Evolutionary conservation across 2,329 filamentous ascomycete species (phyloP), one percentile per base, ranked within the genome.

Genomic region (Trichoderma afroharzianum): DNA sequence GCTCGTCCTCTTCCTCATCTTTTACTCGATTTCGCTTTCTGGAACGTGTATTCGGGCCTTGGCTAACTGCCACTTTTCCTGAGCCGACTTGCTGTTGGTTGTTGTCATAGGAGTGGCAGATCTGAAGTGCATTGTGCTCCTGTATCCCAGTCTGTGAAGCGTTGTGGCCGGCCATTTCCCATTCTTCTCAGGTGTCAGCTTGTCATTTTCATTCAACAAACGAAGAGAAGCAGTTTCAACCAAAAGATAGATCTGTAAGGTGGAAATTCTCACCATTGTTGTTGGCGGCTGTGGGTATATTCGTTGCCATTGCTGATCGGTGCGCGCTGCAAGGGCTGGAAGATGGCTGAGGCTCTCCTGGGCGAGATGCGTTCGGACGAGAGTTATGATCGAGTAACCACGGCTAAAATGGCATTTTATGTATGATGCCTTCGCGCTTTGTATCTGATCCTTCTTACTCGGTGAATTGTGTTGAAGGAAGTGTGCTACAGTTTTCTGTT

Each of bases 61-160:
- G 21, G 24, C 4, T 43, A 2, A 43, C 6, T 63, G 36, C 6
- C 3, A 8, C 6, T 30, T 6, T 24, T 8, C 6, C 21, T 21
- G 59, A 47, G 33, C 3, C 3, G 0, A 18, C 33, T 3, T n/a
- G 3, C 0, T 8, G 0, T n/a, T 14, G 59, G 8, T 26, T 11
- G n/a, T 43, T 24, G 18, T 0, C 6, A 1, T 1, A 0, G n/a
- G 21, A 1, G 14, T 12, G 33, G 0, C 0, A n/a, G 15, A 5
- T 21, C 7, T 11, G 18, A 2, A 6, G 2, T 26, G 3, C 9
- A 28, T 43, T 21, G 7, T 30, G 14, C 7, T 28, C n/a, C 2
- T 18, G 15, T 18, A 36, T 14, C 15, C 6, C 4, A 1, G 14
- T 18, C 11, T 6, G 28, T 32, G 26, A 58, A 32, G 28, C 24